phyloP scores from a whole-genome alignment of 805 yeast species.

The Teunomyces tritomae region DNA sequence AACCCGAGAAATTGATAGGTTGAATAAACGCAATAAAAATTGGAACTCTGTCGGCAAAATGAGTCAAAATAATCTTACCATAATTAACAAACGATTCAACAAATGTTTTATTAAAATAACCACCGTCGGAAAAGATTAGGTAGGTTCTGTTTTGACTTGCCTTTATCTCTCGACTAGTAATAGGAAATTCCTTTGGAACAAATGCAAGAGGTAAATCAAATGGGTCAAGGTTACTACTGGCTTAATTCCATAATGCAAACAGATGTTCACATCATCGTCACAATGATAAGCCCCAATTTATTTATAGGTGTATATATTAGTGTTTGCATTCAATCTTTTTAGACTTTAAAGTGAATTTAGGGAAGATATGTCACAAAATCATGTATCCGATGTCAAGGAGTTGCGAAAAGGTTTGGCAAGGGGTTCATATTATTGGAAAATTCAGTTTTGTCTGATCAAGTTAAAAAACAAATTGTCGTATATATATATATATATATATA shows the following conservation, averaged over 20 bases:
- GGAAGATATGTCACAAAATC: too few relatives aligned
- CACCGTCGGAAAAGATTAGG: slow-evolving; percentile 18
- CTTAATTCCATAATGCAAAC: slow-evolving; percentile 16
- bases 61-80: slow-evolving; percentile 27
- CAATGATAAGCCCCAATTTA: slow-evolving; percentile 20
- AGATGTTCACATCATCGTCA: slow-evolving; percentile 17
- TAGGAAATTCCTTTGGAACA: slow-evolving; percentile 2
- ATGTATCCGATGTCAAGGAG: too few relatives aligned
- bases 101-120: slow-evolving; percentile 21
- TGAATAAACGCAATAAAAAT: slow-evolving; percentile 31
- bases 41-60: slow-evolving; percentile 27
- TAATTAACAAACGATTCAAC: slow-evolving; percentile 30
- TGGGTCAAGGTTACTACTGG: slow-evolving; percentile 34
- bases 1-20: slow-evolving; percentile 19
- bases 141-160: neutral
- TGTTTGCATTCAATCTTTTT: too few relatives aligned
- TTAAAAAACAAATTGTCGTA: too few relatives aligned
- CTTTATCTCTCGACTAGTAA: neutral
- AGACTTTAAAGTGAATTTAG: too few relatives aligned
- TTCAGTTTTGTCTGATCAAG: too few relatives aligned
- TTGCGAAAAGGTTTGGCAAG: too few relatives aligned
- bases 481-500: too few relatives aligned
- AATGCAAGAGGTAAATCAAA: slow-evolving; percentile 26
- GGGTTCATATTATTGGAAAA: too few relatives aligned
- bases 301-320: slow-evolving; percentile 5